phyloP scores from a whole-genome alignment of 2,329 filamentous ascomycete species.

The Talaromyces pinophilus region DNA sequence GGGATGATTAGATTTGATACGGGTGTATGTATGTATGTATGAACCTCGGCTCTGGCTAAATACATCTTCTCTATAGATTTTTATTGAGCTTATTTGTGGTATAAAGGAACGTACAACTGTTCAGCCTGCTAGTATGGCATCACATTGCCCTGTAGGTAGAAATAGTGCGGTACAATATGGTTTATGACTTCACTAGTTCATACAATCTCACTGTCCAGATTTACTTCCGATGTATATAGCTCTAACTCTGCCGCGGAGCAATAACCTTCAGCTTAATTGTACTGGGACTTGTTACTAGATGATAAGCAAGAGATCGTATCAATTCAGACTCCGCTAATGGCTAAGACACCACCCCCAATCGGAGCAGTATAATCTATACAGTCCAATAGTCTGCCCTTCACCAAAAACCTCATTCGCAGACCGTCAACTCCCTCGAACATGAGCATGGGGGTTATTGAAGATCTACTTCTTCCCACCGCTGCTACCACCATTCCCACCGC shows the following conservation, averaged over 20 bases:
- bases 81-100: too few species aligned
- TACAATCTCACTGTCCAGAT: too few species aligned
- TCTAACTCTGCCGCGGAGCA: neutral
- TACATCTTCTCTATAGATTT: neutral
- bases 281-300: neutral
- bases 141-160: too few species aligned
- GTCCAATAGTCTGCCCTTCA: neutral
- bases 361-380: neutral
- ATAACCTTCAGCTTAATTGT: neutral
- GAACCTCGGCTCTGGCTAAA: neutral
- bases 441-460: too few species aligned
- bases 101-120: too few species aligned
- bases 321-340: neutral
- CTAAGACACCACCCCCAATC: neutral
- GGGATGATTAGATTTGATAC: neutral
- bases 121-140: too few species aligned
- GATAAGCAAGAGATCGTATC: neutral
- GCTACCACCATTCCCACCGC: slow-evolving; percentile 36
- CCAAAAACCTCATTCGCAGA: neutral
- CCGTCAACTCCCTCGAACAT: neutral
- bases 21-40: slow-evolving; percentile 6
- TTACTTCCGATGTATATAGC: neutral
- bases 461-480: slow-evolving; percentile 14
- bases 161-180: too few species aligned
- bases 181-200: too few species aligned